phyloP scores from a whole-genome alignment of 1,139 yeast species.

The Tardiomyces depauwii region DNA sequence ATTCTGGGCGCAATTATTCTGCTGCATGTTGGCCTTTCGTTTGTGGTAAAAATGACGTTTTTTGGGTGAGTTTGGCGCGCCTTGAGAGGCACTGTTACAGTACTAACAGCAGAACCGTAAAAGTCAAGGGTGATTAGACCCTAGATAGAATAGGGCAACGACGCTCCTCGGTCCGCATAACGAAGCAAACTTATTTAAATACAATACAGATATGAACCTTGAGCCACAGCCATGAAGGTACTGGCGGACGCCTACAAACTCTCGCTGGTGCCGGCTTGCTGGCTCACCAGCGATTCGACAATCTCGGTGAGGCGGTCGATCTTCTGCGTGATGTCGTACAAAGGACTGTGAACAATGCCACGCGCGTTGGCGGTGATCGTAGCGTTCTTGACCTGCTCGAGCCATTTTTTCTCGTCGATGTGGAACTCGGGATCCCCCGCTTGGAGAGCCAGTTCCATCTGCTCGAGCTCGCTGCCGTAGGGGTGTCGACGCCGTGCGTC shows the following conservation, averaged over 20 bases:
- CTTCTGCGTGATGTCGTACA: constrained; percentile 9
- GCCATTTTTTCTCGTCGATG: constrained; percentile 40
- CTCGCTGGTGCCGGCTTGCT: neutral
- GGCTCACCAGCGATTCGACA: constrained; percentile 17
- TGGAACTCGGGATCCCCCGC: constrained; percentile 60
- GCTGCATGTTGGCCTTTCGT: constrained; percentile 10
- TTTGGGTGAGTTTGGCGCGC: constrained; percentile 9
- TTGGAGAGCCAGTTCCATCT: constrained; percentile 37
- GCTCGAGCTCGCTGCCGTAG: constrained; percentile 13
- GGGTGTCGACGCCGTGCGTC: constrained; percentile 16
- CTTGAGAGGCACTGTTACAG: neutral
- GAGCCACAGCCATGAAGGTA: no score
- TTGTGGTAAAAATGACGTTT: constrained; percentile 26
- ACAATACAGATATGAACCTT: no score
- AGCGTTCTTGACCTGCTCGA: constrained; percentile 29
- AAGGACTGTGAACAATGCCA: neutral
- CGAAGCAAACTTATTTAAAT: no score
- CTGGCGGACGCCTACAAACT: no score
- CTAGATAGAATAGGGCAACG: no score
- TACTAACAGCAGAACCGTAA: neutral
- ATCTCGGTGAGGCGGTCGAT: constrained; percentile 23
- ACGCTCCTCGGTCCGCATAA: no score
- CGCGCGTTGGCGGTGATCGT: neutral
- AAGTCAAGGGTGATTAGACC: neutral
- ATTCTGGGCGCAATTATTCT: constrained; percentile 13